These are phyloP conservation scores for Viola odorata DNA, from an alignment of 345 rosid species.

Conservation along the genomic window DNA sequence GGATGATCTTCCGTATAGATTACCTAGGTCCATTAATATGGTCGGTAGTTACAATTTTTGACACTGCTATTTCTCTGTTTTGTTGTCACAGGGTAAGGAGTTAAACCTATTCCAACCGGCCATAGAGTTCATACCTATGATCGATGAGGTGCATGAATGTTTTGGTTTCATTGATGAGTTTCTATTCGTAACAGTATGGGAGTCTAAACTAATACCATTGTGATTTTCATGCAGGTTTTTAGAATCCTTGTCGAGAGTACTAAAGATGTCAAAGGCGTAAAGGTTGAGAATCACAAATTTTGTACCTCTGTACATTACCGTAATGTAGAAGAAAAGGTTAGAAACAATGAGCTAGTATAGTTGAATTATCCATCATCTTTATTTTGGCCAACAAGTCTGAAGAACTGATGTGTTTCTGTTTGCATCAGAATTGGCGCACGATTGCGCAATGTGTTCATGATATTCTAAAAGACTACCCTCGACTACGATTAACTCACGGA, in stretches of 20 bases:
- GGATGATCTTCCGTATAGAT: background rate
- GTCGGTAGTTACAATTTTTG: no score
- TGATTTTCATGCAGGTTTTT: constrained; percentile 52
- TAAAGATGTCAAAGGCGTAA: constrained; percentile 64
- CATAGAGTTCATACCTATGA: constrained; percentile 68
- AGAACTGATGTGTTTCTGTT: constrained; percentile 3
- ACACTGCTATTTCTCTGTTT: background rate
- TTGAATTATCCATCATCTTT: background rate
- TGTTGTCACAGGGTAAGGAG: constrained; percentile 55
- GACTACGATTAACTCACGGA: constrained; percentile 60
- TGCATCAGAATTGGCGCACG: constrained; percentile 63
- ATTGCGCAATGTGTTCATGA: constrained; percentile 45
- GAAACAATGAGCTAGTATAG: background rate
- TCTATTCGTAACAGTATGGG: background rate
- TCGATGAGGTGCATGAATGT: constrained; percentile 49
- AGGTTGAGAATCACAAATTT: constrained; percentile 94
- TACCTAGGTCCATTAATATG: no score
- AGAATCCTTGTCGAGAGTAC: constrained; percentile 72
- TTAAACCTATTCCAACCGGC: constrained; percentile 90
- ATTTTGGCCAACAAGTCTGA: background rate
- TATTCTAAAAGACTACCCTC: background rate
- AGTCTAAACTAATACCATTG: background rate
- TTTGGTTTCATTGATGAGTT: background rate
- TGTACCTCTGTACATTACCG: constrained; percentile 96
- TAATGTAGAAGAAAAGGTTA: constrained; percentile 88